phyloP scores from a whole-genome alignment of 208 protist species.

The Trypanosoma grayi region DNA sequence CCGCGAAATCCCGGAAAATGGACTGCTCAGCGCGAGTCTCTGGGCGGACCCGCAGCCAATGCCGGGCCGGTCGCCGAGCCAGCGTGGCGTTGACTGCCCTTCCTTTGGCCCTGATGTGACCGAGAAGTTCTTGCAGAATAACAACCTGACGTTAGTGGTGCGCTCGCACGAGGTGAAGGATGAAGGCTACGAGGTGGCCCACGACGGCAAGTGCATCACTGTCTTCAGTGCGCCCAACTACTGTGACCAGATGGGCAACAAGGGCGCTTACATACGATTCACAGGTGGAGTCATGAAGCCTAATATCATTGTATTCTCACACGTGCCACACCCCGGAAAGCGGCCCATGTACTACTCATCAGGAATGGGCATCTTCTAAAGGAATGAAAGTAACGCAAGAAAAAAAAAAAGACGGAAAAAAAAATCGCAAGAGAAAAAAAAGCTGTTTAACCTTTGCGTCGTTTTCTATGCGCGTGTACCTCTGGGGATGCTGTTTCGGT shows the following conservation, averaged over 20 bases:
- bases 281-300: slow-evolving; percentile 77
- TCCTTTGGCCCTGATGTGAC: slow-evolving; percentile 98
- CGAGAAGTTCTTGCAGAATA: slow-evolving; percentile 91
- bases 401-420: neutral
- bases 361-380: slow-evolving; percentile 53
- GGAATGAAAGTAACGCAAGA: neutral
- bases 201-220: slow-evolving; percentile 91
- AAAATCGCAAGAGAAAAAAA: slow-evolving; percentile 1
- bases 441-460: neutral
- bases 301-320: slow-evolving; percentile 68
- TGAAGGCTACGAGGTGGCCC: slow-evolving; percentile 95
- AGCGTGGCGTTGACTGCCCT: slow-evolving; percentile 95
- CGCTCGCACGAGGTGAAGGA: slow-evolving; percentile 98
- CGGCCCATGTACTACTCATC: slow-evolving; percentile 80
- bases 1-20: slow-evolving; percentile 93
- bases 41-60: slow-evolving; percentile 96
- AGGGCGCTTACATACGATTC: slow-evolving; percentile 88
- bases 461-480: neutral
- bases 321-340: slow-evolving; percentile 79
- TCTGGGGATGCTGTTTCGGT: neutral
- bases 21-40: slow-evolving; percentile 96
- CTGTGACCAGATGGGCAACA: slow-evolving; percentile 96
- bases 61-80: slow-evolving; percentile 89
- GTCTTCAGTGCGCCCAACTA: slow-evolving; percentile 99
- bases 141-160: slow-evolving; percentile 94